phyloP scores from a whole-genome alignment of 345 rosid species.

The Luvunga scandens region DNA sequence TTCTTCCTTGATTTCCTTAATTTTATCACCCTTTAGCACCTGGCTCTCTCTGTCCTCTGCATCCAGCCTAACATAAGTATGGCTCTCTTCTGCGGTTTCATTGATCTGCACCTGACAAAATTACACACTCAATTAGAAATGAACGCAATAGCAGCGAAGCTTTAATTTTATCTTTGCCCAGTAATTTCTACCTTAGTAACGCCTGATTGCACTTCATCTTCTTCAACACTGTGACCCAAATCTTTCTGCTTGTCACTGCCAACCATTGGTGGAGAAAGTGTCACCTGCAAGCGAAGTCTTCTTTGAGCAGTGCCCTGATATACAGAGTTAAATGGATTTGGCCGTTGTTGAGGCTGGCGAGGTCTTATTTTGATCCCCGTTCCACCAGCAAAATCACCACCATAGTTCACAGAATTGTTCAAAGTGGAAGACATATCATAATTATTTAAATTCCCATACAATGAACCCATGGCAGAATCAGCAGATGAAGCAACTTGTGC shows the following conservation, averaged over 20 bases:
- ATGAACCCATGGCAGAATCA: slow-evolving; percentile 35
- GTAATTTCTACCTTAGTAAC: slow-evolving; percentile 41
- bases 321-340: slow-evolving; percentile 20
- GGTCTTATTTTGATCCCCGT: slow-evolving; percentile 52
- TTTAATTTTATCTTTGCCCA: neutral
- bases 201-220: slow-evolving; percentile 43
- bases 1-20: slow-evolving; percentile 18
- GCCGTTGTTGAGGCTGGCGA: slow-evolving; percentile 36
- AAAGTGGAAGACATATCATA: slow-evolving; percentile 32
- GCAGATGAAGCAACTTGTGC: slow-evolving; percentile 37
- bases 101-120: slow-evolving; percentile 29
- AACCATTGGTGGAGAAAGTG: neutral
- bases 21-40: slow-evolving; percentile 9
- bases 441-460: slow-evolving; percentile 26
- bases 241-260: slow-evolving; percentile 15
- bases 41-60: slow-evolving; percentile 14
- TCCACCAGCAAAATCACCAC: slow-evolving; percentile 25
- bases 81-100: slow-evolving; percentile 15
- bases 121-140: neutral
- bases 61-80: neutral
- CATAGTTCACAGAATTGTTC: slow-evolving; percentile 27
- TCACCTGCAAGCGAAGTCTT: slow-evolving; percentile 52
- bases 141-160: neutral
- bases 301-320: slow-evolving; percentile 64
- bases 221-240: slow-evolving; percentile 25